Evolutionary conservation across 2,329 filamentous ascomycete genomes (phyloP), one percentile per base, ranked within the genome.

Genomic region (Microcera coccophila): DNA sequence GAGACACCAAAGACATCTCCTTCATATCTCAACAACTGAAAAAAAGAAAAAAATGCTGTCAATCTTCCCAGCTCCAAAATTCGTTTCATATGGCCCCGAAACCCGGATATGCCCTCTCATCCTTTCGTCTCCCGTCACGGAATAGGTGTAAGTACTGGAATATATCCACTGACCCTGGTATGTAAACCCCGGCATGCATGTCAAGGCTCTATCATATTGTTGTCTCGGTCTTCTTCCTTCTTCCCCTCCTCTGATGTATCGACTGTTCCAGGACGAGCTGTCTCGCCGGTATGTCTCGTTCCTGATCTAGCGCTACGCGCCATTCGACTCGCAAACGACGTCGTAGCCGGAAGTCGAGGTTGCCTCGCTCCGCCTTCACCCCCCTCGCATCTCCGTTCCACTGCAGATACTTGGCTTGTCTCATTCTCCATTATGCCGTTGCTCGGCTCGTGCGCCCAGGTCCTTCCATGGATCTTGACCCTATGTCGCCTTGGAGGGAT

Each of bases 251-350:
- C 26, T 26, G 8, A 17, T 34, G 15, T n/a, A 15, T n/a, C 35
- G 20, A 46, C 14, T 17, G 31, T 17, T 16, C 38, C 38, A 22
- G 26, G 10, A 21, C 42, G 15, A 22, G 14, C n/a, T 18, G 34
- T 11, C 29, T 43, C 33, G 11, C 28, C 39, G 20, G 33, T 21
- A 14, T 29, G 12, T 15, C 29, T 8, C 15, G 29, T n/a, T 5
- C n/a, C 12, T 17, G n/a, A 32, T 14, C 8, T n/a, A 32, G 15
- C 15, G 15, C 29, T 14, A 37, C 38, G 50, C 8, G 50, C 43
- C 42, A 55, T 39, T 10, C 52, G 52, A 38, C 41, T 47, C 3
- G 52, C 50, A 44, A 55, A 55, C 14, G 52, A 55, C 24, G 41
- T n/a, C 9, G 42, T 16, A 18, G 17, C 15, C 42, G 20, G 35